Evolutionary conservation across 495 filamentous ascomycete genomes (phyloP), one percentile per base, ranked within the genome.

Genomic region (Acidiella bohemica): DNA sequence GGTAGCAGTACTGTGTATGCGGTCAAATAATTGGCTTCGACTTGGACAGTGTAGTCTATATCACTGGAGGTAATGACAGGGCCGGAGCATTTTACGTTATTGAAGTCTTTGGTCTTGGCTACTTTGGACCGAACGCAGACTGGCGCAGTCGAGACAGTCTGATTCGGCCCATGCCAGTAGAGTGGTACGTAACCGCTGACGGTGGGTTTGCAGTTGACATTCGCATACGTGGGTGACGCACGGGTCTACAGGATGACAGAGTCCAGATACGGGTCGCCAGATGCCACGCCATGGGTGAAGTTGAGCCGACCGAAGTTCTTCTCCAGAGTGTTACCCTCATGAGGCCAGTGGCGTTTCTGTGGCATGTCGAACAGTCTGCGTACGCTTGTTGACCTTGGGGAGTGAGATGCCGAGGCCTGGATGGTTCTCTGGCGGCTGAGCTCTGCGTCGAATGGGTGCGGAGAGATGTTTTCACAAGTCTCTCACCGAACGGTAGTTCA

Each of bases 261-360:
- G 49, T 71, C 56, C 12, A 70, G 55, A 48, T 73, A 79, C 2
- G 78, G 78, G 47, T 82, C 78, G 8, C 78, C 78, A 13, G 72
- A 76, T n/a, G 78, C 77, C 9, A 81, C 67, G 42, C 76, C 73
- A 44, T 80, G 78, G 6, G 76, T 81, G 54, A 82, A 80, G 44
- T 67, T 66, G 30, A 79, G 58, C 41, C 66, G 46, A 26, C 58
- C 47, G 56, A 63, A 62, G 5, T 55, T 47, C 14, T 66, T 60
- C 25, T 50, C 54, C 4, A 49, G 49, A 31, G 58, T 54, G 41
- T 63, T 62, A 11, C 36, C 36, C 30, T 14, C 24, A n/a, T n/a
- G n/a, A n/a, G n/a, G n/a, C n/a, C n/a, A n/a, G n/a, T n/a, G n/a
- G n/a, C n/a, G n/a, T n/a, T n/a, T n/a, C n/a, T n/a, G n/a, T n/a